Conservation (phyloP, 192 early-diverging fungal genomes). For the Phycomyces nitens region DNA sequence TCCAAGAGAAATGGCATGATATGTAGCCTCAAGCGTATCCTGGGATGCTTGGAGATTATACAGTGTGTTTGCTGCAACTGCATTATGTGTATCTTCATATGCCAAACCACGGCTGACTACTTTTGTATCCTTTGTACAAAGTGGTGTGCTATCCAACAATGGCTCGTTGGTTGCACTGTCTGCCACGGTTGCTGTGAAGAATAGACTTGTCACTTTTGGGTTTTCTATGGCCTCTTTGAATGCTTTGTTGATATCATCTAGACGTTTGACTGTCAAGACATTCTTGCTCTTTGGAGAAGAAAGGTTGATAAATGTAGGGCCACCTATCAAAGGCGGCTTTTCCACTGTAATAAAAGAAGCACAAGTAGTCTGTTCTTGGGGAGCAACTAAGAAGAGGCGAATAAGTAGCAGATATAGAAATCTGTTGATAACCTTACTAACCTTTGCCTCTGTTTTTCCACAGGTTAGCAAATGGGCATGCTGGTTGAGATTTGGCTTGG, state of each 20-base stretch:
- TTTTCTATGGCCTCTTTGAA: slow-evolving; percentile 16
- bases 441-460: slow-evolving; percentile 51
- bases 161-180: slow-evolving; percentile 19
- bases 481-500: slow-evolving; percentile 36
- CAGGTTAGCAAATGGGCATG: slow-evolving; percentile 52
- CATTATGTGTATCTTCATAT: slow-evolving; percentile 11
- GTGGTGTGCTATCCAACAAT: slow-evolving; percentile 20
- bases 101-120: slow-evolving; percentile 38
- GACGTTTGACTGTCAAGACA: slow-evolving; percentile 27
- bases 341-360: slow-evolving; percentile 16
- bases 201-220: slow-evolving; percentile 27
- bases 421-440: not conserved
- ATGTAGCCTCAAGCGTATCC: slow-evolving; percentile 10
- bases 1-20: slow-evolving; percentile 20
- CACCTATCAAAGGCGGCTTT: slow-evolving; percentile 22
- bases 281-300: slow-evolving; percentile 45
- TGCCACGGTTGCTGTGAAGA: slow-evolving; percentile 33
- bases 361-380: slow-evolving; percentile 3
- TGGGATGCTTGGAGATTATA: not conserved
- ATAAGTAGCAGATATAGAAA: not conserved
- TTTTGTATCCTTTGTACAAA: slow-evolving; percentile 43
- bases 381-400: slow-evolving; percentile 17
- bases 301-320: slow-evolving; percentile 24
- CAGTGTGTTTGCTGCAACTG: not conserved
- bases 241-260: slow-evolving; percentile 32